Evolutionary conservation across 495 filamentous ascomycete genomes (phyloP).

Genomic region (Xylaria cubensis): DNA sequence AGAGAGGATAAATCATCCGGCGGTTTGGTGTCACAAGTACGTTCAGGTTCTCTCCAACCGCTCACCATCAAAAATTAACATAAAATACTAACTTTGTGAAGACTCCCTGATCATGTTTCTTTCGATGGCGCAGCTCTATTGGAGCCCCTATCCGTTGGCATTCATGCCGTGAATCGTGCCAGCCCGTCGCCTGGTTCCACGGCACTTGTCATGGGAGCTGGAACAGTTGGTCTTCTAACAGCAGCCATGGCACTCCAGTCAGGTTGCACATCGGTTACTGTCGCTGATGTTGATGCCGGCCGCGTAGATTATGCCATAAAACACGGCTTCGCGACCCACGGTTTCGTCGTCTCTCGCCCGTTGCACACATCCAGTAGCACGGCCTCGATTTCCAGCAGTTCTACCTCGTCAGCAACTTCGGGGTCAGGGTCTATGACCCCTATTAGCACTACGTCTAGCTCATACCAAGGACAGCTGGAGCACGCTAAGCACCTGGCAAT

Average conservation of each 20-base stretch:
- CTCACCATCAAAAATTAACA: conserved; percentile 27
- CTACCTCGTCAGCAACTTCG: conserved; percentile 46
- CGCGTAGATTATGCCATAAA: conserved; percentile 76
- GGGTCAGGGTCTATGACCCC: conserved; percentile 55
- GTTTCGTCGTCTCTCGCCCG: conserved; percentile 62
- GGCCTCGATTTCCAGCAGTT: conserved; percentile 50
- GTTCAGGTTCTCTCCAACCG: conserved; percentile 22
- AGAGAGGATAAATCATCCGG: conserved; percentile 87
- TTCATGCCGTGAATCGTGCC: conserved; percentile 78
- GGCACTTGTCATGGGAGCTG: conserved; percentile 84
- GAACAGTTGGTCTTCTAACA: conserved; percentile 82
- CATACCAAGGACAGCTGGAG: conserved; percentile 55
- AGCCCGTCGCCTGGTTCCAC: conserved; percentile 58
- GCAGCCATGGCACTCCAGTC: conserved; percentile 73
- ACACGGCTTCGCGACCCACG: conserved; percentile 75
- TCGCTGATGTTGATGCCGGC: conserved; percentile 83
- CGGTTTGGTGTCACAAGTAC: conserved; percentile 75
- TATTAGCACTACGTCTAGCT: conserved; percentile 44
- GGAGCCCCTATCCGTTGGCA: conserved; percentile 84
- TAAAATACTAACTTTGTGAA: conserved; percentile 41
- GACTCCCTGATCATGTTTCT: conserved; percentile 73
- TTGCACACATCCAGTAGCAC: conserved; percentile 46
- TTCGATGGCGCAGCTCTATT: conserved; percentile 80
- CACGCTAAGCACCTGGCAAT: conserved; percentile 64
- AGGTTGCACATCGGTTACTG: conserved; percentile 70